Evolutionary conservation across 2,329 filamentous ascomycete species (phyloP).

Genomic region (Aspergillus candidus): DNA sequence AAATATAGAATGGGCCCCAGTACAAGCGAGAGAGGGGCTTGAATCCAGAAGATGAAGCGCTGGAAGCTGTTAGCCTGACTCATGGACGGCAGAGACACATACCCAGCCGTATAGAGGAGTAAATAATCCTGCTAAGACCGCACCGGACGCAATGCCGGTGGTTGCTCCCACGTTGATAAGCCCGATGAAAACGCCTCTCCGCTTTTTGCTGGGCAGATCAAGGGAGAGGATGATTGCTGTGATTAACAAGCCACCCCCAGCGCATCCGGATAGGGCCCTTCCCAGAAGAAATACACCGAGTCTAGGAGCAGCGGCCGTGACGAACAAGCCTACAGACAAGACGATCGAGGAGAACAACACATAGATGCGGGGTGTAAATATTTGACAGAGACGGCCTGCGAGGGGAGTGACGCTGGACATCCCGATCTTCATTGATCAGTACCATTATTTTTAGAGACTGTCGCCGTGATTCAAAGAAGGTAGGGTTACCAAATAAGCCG

Average conservation of each 20-base stretch:
- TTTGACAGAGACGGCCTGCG: conserved; percentile 63
- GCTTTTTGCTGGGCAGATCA: conserved; percentile 62
- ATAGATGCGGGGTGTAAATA: conserved; percentile 65
- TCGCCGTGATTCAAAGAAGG: neutral
- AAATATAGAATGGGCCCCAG: conserved; percentile 59
- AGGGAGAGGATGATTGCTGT: conserved; percentile 69
- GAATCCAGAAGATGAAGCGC: conserved; percentile 67
- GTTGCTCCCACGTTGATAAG: conserved; percentile 69
- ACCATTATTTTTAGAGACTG: neutral
- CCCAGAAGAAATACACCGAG: conserved; percentile 63
- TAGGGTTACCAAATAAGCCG: conserved; percentile 56
- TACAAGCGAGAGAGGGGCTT: conserved; percentile 58
- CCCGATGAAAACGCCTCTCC: conserved; percentile 67
- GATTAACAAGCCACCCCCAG: conserved; percentile 66
- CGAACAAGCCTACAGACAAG: conserved; percentile 56
- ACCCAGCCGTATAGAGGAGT: conserved; percentile 65
- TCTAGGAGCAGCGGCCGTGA: conserved; percentile 57
- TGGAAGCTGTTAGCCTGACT: conserved; percentile 25
- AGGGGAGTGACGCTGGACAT: conserved; percentile 59
- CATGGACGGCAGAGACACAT: conserved; percentile 22
- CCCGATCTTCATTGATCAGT: conserved; percentile 44
- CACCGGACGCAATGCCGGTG: conserved; percentile 63
- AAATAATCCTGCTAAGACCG: conserved; percentile 62
- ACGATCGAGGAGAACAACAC: conserved; percentile 56
- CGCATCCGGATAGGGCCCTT: conserved; percentile 61